Conservation (phyloP, 179 eudicot genomes). For the Pouteria campechiana region DNA sequence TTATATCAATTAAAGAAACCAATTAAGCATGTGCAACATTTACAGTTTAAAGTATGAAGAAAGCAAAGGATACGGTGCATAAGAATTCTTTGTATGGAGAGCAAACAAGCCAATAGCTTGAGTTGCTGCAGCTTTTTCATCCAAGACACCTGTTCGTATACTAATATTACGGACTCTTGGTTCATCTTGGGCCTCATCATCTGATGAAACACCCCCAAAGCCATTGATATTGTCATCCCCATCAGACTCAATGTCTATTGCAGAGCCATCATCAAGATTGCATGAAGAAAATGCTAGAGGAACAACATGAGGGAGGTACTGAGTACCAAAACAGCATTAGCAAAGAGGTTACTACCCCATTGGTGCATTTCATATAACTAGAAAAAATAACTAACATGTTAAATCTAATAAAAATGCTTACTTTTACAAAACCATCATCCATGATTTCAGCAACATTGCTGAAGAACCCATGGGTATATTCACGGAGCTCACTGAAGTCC, state of each 20-base stretch:
- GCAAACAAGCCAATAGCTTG: constrained; percentile 95
- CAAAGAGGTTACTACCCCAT: too few species aligned
- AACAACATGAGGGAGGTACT: constrained; percentile 97
- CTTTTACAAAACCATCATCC: constrained; percentile 85
- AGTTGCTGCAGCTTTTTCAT: constrained; percentile 99
- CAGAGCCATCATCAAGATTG: constrained; percentile 97
- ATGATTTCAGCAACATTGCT: constrained; percentile 91
- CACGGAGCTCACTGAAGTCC: constrained; percentile 94
- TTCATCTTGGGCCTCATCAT: constrained; percentile 95
- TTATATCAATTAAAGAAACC: constrained; percentile 37
- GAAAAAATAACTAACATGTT: not conserved
- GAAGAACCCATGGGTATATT: constrained; percentile 95
- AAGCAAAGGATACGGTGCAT: constrained; percentile 83
- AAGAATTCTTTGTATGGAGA: constrained; percentile 69
- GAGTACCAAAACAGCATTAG: constrained; percentile 10
- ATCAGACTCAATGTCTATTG: constrained; percentile 80
- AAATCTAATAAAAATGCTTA: constrained; percentile 7
- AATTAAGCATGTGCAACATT: constrained; percentile 1
- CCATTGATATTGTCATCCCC: constrained; percentile 70
- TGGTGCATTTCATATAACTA: too few species aligned
- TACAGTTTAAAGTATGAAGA: not conserved
- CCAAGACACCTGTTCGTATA: constrained; percentile 89
- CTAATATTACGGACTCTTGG: constrained; percentile 94
- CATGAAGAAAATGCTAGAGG: constrained; percentile 85
- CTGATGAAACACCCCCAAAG: constrained; percentile 93